Evolutionary conservation across 345 rosid species (phyloP).

Genomic region (Salix exigua): DNA sequence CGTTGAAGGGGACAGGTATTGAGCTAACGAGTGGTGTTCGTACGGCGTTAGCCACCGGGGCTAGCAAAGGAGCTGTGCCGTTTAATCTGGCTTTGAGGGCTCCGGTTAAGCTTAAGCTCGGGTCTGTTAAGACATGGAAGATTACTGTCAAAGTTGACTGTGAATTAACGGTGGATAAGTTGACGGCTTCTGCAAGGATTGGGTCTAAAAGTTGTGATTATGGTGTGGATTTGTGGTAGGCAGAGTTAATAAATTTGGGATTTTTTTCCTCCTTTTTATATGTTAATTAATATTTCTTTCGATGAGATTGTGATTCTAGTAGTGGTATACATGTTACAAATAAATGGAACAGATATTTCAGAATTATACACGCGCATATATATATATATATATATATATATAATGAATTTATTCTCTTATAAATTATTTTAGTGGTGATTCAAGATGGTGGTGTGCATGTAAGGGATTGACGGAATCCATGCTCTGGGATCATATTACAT

Average conservation of each 20-base stretch:
- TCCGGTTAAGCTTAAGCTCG: constrained; percentile 63
- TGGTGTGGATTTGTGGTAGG: constrained; percentile 55
- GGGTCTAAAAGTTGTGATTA: constrained; percentile 52
- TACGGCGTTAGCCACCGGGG: constrained; percentile 19
- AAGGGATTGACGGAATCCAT: background rate
- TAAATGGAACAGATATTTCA: background rate
- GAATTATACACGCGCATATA: background rate
- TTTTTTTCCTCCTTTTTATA: background rate
- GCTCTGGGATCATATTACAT: background rate
- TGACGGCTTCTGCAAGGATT: constrained; percentile 53
- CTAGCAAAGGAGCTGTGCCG: constrained; percentile 47
- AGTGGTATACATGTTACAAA: background rate
- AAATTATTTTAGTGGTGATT: background rate
- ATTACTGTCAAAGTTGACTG: constrained; percentile 61
- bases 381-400: background rate
- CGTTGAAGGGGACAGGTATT: constrained; percentile 44
- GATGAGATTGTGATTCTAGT: background rate
- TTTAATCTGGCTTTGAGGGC: constrained; percentile 48
- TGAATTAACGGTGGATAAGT: constrained; percentile 63
- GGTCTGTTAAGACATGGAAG: constrained; percentile 73
- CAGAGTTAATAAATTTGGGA: background rate
- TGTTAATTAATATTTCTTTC: background rate
- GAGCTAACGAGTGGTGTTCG: constrained; percentile 33
- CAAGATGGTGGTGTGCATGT: background rate
- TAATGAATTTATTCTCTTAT: background rate